phyloP scores from a whole-genome alignment of 495 filamentous ascomycete species.

The Hypoxylon fragiforme region DNA sequence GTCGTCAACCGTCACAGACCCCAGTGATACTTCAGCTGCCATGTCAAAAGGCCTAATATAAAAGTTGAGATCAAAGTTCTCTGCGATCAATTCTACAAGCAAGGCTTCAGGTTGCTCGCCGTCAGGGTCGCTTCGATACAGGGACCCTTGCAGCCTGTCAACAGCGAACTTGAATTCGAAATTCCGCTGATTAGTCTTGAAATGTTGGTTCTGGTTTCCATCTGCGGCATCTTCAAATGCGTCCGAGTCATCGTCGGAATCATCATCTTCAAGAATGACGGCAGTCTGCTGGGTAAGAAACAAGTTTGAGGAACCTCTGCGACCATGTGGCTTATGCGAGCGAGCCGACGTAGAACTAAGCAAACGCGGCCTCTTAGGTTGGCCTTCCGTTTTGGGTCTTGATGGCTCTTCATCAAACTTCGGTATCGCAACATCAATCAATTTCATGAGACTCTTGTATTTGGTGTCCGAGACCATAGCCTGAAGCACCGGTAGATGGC shows the following conservation, averaged over 20 bases:
- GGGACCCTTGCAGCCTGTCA: slow-evolving; percentile 85
- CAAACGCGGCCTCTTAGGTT: slow-evolving; percentile 62
- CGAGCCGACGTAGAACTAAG: slow-evolving; percentile 45
- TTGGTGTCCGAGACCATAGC: slow-evolving; percentile 90
- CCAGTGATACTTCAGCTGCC: slow-evolving; percentile 84
- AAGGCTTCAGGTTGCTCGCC: slow-evolving; percentile 75
- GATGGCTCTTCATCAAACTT: slow-evolving; percentile 66
- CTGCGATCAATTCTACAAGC: slow-evolving; percentile 87
- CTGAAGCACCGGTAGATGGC: slow-evolving; percentile 88
- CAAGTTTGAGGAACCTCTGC: slow-evolving; percentile 42
- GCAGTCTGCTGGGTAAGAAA: slow-evolving; percentile 67
- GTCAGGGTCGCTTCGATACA: slow-evolving; percentile 84
- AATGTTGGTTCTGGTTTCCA: slow-evolving; percentile 57
- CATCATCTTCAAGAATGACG: slow-evolving; percentile 78
- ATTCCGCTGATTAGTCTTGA: slow-evolving; percentile 79
- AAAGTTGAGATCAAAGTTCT: slow-evolving; percentile 83
- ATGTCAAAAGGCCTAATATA: slow-evolving; percentile 89
- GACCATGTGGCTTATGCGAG: slow-evolving; percentile 33
- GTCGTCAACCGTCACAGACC: slow-evolving; percentile 88
- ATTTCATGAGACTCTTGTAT: slow-evolving; percentile 93
- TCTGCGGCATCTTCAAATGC: slow-evolving; percentile 66
- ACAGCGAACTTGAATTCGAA: slow-evolving; percentile 97
- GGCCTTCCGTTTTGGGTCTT: slow-evolving; percentile 33
- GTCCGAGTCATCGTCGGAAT: slow-evolving; percentile 65
- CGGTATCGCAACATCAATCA: slow-evolving; percentile 94